phyloP scores from a whole-genome alignment of 2,329 filamentous ascomycete genomes.

The Ophiocordyceps australis region DNA sequence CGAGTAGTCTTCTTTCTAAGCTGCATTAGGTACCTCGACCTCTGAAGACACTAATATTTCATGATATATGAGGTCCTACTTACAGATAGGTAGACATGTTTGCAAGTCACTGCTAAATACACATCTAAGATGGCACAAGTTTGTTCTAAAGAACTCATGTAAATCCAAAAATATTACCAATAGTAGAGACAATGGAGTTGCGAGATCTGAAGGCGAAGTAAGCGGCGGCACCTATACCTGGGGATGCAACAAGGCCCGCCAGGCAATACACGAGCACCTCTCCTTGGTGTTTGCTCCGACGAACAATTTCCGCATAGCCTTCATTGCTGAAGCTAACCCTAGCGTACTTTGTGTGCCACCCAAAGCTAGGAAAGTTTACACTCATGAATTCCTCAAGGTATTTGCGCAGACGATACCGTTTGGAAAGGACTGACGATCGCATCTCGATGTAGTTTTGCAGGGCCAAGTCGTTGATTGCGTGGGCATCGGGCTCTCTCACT shows the following conservation, averaged over 20 bases:
- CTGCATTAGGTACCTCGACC: too few relatives aligned
- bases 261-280: conserved; percentile 32
- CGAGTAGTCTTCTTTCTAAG: too few relatives aligned
- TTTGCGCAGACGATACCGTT: conserved; percentile 65
- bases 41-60: too few relatives aligned
- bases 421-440: conserved; percentile 67
- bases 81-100: too few relatives aligned
- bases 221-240: too few relatives aligned
- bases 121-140: too few relatives aligned
- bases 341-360: conserved; percentile 86
- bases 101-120: too few relatives aligned
- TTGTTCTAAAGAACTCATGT: too few relatives aligned
- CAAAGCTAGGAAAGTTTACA: conserved; percentile 54
- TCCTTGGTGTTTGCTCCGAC: conserved; percentile 51
- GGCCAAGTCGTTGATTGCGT: conserved; percentile 84
- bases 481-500: conserved; percentile 57
- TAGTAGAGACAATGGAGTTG: conserved; percentile 4
- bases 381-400: conserved; percentile 70
- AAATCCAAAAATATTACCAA: not conserved
- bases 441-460: conserved; percentile 89
- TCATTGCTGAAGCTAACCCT: conserved; percentile 89
- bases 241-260: too few relatives aligned
- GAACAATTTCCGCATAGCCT: conserved; percentile 68
- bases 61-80: too few relatives aligned
- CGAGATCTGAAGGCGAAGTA: conserved; percentile 10